These are phyloP conservation scores for Fusarium sp. DNA, from an alignment of 2,329 filamentous ascomycete species.

Conservation along the genomic window DNA sequence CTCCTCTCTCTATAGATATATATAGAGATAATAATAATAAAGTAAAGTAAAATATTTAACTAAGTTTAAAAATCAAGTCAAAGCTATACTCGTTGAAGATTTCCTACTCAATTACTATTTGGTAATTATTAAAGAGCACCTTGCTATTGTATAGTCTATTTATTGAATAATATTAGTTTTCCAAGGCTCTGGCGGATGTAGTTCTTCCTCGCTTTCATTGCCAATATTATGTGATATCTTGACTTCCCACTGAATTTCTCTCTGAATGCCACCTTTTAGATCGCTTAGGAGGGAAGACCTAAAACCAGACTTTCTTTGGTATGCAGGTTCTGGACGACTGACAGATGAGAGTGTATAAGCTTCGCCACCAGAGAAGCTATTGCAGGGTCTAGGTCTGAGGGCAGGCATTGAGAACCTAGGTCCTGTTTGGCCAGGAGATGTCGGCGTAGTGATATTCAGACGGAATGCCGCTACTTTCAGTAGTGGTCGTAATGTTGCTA, in stretches of 20 bases:
- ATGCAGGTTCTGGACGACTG: not conserved
- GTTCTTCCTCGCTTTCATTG: constrained; percentile 34
- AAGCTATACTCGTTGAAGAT: too few species aligned
- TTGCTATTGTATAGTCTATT: too few species aligned
- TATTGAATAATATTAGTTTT: too few species aligned
- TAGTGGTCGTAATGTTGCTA: constrained; percentile 59
- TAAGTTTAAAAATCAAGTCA: too few species aligned
- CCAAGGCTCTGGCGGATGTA: constrained; percentile 1
- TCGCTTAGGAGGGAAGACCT: not conserved
- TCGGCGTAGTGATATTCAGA: constrained; percentile 25
- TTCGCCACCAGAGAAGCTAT: not conserved
- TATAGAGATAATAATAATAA: too few species aligned
- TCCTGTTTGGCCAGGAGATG: constrained; percentile 10
- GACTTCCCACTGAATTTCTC: constrained; percentile 19
- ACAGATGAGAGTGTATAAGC: constrained; percentile 26
- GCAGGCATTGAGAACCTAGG: constrained; percentile 9
- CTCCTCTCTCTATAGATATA: too few species aligned
- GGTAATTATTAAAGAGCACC: too few species aligned
- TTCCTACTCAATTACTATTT: too few species aligned
- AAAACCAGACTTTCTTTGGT: not conserved
- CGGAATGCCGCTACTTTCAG: constrained; percentile 44
- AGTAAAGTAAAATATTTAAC: too few species aligned
- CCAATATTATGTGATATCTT: not conserved
- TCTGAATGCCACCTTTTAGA: not conserved
- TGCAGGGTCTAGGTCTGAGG: constrained; percentile 33